Conservation (phyloP, 768 basidiomycete species). For the Chalciporus pseudorubinellus region DNA sequence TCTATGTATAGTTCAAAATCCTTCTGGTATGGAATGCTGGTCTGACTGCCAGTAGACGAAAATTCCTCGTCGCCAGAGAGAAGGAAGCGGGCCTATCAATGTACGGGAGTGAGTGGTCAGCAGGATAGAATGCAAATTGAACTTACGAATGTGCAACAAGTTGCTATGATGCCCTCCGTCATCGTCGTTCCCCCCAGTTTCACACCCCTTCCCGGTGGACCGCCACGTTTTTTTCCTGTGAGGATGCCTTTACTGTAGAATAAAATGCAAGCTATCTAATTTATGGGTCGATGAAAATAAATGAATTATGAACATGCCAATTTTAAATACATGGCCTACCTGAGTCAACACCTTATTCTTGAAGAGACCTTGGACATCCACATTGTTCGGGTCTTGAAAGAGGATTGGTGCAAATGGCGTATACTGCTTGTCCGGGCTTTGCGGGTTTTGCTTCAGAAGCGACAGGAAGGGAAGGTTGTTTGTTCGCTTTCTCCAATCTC, state of each 20-base stretch:
- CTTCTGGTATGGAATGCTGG: not conserved
- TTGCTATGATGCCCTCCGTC: too few species aligned
- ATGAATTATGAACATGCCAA: not conserved
- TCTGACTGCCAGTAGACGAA: not conserved
- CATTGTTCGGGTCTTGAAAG: not conserved
- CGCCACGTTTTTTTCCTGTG: not conserved
- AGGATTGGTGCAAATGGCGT: not conserved
- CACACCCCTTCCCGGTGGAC: too few species aligned
- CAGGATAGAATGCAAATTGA: not conserved
- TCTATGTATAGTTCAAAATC: not conserved
- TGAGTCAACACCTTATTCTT: not conserved
- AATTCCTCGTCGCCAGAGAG: not conserved
- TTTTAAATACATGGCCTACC: not conserved
- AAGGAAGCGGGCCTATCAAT: not conserved
- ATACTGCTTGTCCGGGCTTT: too few species aligned
- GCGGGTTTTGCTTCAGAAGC: not conserved
- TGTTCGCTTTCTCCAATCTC: not conserved
- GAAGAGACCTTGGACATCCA: not conserved
- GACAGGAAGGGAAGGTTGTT: not conserved
- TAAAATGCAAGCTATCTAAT: not conserved
- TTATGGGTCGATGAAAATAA: not conserved
- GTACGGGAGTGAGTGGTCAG: not conserved
- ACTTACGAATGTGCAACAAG: not conserved
- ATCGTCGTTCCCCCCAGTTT: too few species aligned
- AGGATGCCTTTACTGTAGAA: conserved; percentile 2